Conservation (phyloP, 2,329 filamentous ascomycete species). For the Aspergillus neotritici region DNA sequence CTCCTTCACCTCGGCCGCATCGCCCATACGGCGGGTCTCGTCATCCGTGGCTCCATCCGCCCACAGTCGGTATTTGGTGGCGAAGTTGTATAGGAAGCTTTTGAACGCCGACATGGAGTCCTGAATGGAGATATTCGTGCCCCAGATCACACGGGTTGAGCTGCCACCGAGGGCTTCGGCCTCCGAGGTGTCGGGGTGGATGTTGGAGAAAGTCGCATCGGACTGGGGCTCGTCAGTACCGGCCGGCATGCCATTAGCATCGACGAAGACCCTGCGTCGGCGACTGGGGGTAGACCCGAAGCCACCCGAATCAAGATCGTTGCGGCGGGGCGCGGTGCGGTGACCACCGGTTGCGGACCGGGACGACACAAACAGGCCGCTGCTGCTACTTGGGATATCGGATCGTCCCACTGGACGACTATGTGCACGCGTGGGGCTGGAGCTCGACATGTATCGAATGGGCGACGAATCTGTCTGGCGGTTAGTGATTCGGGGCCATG, state of each 20-base stretch:
- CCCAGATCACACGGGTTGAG: conserved; percentile 84
- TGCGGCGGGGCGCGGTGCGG: conserved; percentile 58
- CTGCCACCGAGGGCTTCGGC: conserved; percentile 79
- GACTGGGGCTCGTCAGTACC: conserved; percentile 46
- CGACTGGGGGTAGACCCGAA: conserved; percentile 49
- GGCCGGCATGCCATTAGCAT: conserved; percentile 58
- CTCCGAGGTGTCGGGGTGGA: conserved; percentile 82
- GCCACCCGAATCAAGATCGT: conserved; percentile 80
- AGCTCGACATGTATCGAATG: conserved; percentile 84
- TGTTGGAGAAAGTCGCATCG: conserved; percentile 61
- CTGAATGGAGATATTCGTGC: conserved; percentile 89
- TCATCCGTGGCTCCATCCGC: conserved; percentile 75
- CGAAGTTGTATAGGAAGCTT: conserved; percentile 87
- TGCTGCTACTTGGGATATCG: conserved; percentile 75
- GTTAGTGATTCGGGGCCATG: not conserved
- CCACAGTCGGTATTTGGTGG: conserved; percentile 89
- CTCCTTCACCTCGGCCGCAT: conserved; percentile 70
- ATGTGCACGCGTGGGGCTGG: conserved; percentile 65
- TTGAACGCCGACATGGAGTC: conserved; percentile 85
- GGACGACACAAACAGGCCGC: conserved; percentile 73
- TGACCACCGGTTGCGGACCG: conserved; percentile 48
- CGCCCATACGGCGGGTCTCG: conserved; percentile 60
- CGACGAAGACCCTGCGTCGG: conserved; percentile 57
- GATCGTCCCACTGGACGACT: conserved; percentile 55
- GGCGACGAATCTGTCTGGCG: conserved; percentile 72